A percentile compares a stretch with the other conserved stretches of the same genome.
These are phyloP conservation scores for Xylariaceae sp. DNA, from an alignment of 2,329 filamentous ascomycete species.

Conservation along the genomic window DNA sequence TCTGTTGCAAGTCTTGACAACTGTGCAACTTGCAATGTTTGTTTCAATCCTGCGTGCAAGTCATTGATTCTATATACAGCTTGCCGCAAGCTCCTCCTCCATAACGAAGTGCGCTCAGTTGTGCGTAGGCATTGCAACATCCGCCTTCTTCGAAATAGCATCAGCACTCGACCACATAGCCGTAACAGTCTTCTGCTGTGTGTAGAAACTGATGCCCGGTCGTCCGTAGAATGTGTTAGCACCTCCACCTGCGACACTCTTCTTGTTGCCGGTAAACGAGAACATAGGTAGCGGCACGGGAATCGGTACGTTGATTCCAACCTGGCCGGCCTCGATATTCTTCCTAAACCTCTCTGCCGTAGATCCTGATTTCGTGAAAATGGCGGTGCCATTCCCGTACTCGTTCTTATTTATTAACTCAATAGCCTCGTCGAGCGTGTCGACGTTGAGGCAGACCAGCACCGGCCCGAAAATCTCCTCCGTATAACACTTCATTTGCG, in stretches of 20 bases:
- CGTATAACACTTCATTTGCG: constrained; percentile 80
- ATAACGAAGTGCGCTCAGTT: constrained; percentile 26
- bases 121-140: constrained; percentile 80
- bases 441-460: constrained; percentile 77
- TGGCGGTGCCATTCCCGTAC: constrained; percentile 84
- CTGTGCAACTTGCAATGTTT: too few species aligned
- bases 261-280: constrained; percentile 80
- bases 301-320: constrained; percentile 84
- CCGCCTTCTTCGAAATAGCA: constrained; percentile 81
- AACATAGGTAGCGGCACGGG: constrained; percentile 73
- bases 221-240: constrained; percentile 95
- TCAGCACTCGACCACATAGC: constrained; percentile 86
- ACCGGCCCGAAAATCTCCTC: constrained; percentile 89
- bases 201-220: constrained; percentile 92
- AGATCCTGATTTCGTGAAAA: constrained; percentile 79
- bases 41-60: not conserved
- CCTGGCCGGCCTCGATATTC: constrained; percentile 82
- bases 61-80: not conserved
- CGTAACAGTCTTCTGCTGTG: constrained; percentile 96
- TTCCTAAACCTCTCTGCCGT: constrained; percentile 79
- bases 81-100: not conserved
- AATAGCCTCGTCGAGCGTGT: constrained; percentile 78
- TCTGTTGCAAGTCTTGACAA: too few species aligned
- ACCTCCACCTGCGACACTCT: constrained; percentile 87
- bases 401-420: constrained; percentile 83